Evolutionary conservation across 1,284 basidiomycete genomes (phyloP), one percentile per base, ranked within the genome.

Genomic region (Heterobasidion parviporum): DNA sequence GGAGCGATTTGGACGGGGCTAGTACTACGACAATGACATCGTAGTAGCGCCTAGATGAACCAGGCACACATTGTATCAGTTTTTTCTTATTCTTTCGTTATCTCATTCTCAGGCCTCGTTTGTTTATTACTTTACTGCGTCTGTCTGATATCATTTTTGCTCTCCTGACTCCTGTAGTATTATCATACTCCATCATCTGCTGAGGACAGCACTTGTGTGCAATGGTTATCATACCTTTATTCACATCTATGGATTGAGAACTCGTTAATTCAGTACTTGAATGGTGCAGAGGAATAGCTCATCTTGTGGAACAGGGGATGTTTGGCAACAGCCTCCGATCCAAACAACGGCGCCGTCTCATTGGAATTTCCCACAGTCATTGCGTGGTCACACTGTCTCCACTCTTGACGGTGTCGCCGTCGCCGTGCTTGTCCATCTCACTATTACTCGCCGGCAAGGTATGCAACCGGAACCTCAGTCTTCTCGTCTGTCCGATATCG

Each of bases 1-100:
- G 72, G 91, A 94, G 67, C 80, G 83, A 53, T 94, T 90, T 74
- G 87, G 89, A 26, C 75, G 76, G 7, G 77, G 5, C 10, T 41
- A 41, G 38, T 10, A 10, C 5, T 26, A 26, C 26, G 26, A 26
- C 6, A 26, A 26, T n/a, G 38, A 6, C 38, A 6, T 41, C 38
- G 38, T 41, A n/a, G 38, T n/a, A n/a, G n/a, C 7, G 12, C 38
- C 38, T 10, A 10, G n/a, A 10, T 41, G n/a, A 41, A 6, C 38
- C 26, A 26, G 26, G 26, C 6, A 6, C 26, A 26, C 26, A 4
- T 26, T 41, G 38, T 41, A 41, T 41, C 38, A 41, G 7, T 41
- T 41, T 5, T 26, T 26, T 26, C 26, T 26, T 26, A 26, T 26
- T 26, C 26, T 26, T 26, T 26, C 26, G 26, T 26, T 6, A 6